A percentile compares a stretch with the other conserved stretches of the same genome.
Evolutionary conservation across 495 filamentous ascomycete genomes (phyloP).

Genomic region (Diplogelasinospora grovesii): DNA sequence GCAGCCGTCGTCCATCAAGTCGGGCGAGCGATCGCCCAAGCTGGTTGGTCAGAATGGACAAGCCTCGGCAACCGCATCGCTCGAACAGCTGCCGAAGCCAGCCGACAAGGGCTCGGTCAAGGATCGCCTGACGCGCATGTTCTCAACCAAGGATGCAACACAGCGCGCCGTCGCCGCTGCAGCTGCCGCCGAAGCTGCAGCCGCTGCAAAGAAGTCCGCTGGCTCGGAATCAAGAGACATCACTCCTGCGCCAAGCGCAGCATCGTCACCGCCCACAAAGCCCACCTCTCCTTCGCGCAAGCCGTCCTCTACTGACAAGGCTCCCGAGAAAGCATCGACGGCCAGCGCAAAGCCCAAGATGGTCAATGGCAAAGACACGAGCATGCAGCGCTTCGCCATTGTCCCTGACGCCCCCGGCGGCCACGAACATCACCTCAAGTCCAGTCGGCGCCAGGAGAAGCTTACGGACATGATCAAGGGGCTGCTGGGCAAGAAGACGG

Average conservation of each 20-base stretch:
- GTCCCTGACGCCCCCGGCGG: slow-evolving; percentile 44
- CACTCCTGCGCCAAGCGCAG: slow-evolving; percentile 4
- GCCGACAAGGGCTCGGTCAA: slow-evolving; percentile 43
- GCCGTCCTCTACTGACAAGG: slow-evolving; percentile 25
- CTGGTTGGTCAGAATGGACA: slow-evolving; percentile 33
- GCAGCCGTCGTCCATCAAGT: slow-evolving; percentile 41
- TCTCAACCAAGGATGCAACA: slow-evolving; percentile 39
- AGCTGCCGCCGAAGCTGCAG: slow-evolving; percentile 2
- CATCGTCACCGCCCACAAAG: slow-evolving; percentile 14
- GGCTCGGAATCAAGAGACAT: background rate
- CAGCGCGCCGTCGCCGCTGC: slow-evolving; percentile 16
- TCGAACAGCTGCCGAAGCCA: slow-evolving; percentile 28
- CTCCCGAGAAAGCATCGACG: slow-evolving; percentile 7
- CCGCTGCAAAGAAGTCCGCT: background rate
- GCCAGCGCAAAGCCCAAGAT: slow-evolving; percentile 13
- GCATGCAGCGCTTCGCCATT: slow-evolving; percentile 37
- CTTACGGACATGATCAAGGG: slow-evolving; percentile 84
- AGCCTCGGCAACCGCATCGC: slow-evolving; percentile 12
- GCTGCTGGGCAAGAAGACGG: slow-evolving; percentile 70
- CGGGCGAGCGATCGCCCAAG: slow-evolving; percentile 37
- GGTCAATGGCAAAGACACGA: slow-evolving; percentile 20
- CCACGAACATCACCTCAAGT: slow-evolving; percentile 83
- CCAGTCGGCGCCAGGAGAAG: slow-evolving; percentile 87
- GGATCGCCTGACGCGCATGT: slow-evolving; percentile 44
- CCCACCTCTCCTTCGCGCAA: slow-evolving; percentile 22